Base-by-base conservation (phyloP, 495 filamentous ascomycete species). In the Penicillium riverlandense region DNA sequence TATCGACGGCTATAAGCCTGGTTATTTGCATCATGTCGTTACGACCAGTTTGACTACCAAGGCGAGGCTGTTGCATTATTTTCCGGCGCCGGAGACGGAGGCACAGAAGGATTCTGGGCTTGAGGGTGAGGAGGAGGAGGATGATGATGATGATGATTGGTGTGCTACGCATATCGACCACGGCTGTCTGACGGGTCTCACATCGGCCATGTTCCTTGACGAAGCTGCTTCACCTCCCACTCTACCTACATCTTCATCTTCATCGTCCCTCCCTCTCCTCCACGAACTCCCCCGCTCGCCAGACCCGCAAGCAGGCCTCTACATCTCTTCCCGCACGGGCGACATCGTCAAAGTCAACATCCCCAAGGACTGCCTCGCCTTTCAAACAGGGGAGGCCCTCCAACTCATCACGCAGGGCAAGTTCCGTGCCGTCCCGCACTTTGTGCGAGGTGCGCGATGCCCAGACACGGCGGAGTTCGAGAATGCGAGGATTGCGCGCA, bases 341-440 rank as follows among this genome's bases (percentile, higher is more conserved):
- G 60, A 80, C 15, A 78, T 84, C 11, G 84, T 86, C 15, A 90
- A 96, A 61, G 87, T 97, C 49, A 82, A 80, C 50, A 96, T 98
- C 42, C 92, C 92, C 1, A 72, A 78, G 29, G 88, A 95, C 54
- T 91, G 88, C 63, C 80, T 98, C 30, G 92, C 87, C 1, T 98
- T 98, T 54, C 92, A 98, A 73, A 98, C 92, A 0, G 92, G 92
- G 0, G 89, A 96, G 60, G 84, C 92, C 1, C 65, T 98, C 41
- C 82, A 97, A 67, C 65, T 85, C 11, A 96, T 98, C 57, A 97
- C 92, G 2, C 63, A 71, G 30, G 94, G 94, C 6, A 82, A 78
- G 57, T 95, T 98, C 67, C 84, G 83, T 58, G 94, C 92, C 1
- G 92, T 98, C 42, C 92, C 92, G 58, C 92, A 98, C 73, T 96